A percentile compares a stretch with the other conserved stretches of the same genome.
These are phyloP conservation scores for Chaetoscypha palmicola DNA, from an alignment of 2,329 filamentous ascomycete genomes.

Conservation along the genomic window DNA sequence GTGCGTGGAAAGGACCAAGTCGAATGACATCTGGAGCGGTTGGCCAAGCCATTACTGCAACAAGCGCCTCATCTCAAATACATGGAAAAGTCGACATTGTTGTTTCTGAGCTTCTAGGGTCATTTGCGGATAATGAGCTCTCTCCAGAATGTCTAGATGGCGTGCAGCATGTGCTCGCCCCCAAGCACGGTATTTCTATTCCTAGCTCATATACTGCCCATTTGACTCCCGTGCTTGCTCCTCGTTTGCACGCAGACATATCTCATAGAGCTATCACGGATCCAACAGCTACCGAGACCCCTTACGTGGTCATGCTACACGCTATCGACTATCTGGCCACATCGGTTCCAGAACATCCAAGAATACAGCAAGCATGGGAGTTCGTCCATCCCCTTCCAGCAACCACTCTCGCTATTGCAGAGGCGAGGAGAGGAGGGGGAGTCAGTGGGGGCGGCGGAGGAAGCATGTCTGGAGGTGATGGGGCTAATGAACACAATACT, in stretches of 20 bases:
- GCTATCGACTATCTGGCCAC: slow-evolving; percentile 80
- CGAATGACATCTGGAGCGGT: slow-evolving; percentile 28
- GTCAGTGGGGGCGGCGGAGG: slow-evolving; percentile 61
- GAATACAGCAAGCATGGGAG: slow-evolving; percentile 73
- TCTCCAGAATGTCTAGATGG: slow-evolving; percentile 95
- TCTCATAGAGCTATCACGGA: slow-evolving; percentile 54
- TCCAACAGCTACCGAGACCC: slow-evolving; percentile 73
- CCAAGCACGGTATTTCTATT: slow-evolving; percentile 82
- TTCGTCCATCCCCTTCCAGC: slow-evolving; percentile 69
- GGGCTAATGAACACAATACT: slow-evolving; percentile 85
- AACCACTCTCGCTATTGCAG: slow-evolving; percentile 46
- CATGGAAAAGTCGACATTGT: slow-evolving; percentile 78
- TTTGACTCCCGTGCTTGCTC: slow-evolving; percentile 83
- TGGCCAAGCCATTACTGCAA: slow-evolving; percentile 31
- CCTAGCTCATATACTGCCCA: slow-evolving; percentile 90
- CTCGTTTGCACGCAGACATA: slow-evolving; percentile 78
- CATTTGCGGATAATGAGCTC: slow-evolving; percentile 94
- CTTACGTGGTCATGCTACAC: slow-evolving; percentile 90
- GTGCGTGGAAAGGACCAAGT: slow-evolving; percentile 83
- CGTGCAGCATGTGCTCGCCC: slow-evolving; percentile 79
- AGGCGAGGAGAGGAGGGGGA: slow-evolving; percentile 55
- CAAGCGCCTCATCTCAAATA: slow-evolving; percentile 35
- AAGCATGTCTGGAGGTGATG: slow-evolving; percentile 66
- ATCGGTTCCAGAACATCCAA: slow-evolving; percentile 46
- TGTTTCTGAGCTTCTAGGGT: slow-evolving; percentile 87